A percentile compares a stretch with the other conserved stretches of the same genome.
phyloP scores from a whole-genome alignment of 345 rosid genomes.

The Salix udensis region DNA sequence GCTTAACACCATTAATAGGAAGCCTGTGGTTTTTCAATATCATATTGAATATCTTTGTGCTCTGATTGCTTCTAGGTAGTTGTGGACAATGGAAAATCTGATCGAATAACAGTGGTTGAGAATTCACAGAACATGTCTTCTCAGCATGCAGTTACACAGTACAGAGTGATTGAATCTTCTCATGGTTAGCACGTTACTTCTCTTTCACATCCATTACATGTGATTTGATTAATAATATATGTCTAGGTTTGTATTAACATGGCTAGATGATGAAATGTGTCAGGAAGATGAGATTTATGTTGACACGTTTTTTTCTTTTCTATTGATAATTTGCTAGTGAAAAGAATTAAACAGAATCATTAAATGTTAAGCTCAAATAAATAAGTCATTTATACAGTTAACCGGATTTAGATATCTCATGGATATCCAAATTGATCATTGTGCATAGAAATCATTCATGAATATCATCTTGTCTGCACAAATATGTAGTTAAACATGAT shows the following conservation, averaged over 20 bases:
- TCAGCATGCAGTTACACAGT: slow-evolving; percentile 81
- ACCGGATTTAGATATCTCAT: background rate
- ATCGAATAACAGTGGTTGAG: slow-evolving; percentile 66
- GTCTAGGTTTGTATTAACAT: too few species aligned
- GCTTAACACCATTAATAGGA: background rate
- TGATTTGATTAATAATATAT: background rate
- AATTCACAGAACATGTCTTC: slow-evolving; percentile 41
- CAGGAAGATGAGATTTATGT: too few species aligned
- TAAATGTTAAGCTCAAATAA: background rate
- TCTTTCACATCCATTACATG: background rate
- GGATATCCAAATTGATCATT: background rate
- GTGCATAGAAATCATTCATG: background rate
- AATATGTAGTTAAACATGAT: background rate
- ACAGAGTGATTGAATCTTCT: slow-evolving; percentile 60
- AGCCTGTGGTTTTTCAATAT: background rate
- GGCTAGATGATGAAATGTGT: too few species aligned
- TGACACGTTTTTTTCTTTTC: too few species aligned
- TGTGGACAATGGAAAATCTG: slow-evolving; percentile 86
- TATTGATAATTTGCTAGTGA: too few species aligned
- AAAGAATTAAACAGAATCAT: background rate
- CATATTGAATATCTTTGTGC: background rate
- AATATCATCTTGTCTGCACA: background rate
- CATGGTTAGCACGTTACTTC: slow-evolving; percentile 49
- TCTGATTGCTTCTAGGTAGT: slow-evolving; percentile 44
- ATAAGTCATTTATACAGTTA: background rate